Conservation (phyloP, 805 yeast species). For the Ogataea henricii region DNA sequence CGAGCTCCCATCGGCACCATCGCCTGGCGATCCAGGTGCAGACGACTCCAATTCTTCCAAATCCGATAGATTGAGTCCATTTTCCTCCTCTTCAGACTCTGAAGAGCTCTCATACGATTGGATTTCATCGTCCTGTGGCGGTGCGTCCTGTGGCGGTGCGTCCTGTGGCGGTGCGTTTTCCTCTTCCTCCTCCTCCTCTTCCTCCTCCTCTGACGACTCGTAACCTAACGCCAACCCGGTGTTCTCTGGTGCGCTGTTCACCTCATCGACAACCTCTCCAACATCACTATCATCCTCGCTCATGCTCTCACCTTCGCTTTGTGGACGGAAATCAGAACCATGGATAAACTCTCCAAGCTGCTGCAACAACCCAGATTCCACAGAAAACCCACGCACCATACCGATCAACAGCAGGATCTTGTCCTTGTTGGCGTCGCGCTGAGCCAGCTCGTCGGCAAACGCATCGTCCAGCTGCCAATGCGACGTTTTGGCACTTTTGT, state of each 20-base stretch:
- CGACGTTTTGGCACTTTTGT: slow-evolving; percentile 14
- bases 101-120: slow-evolving; percentile 1
- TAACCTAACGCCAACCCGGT: not conserved
- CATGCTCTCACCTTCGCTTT: not conserved
- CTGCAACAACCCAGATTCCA: not conserved
- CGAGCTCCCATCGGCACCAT: slow-evolving; percentile 4
- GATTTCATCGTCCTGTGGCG: too few species aligned
- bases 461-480: slow-evolving; percentile 29
- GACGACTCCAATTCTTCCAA: slow-evolving; percentile 12
- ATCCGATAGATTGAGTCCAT: slow-evolving; percentile 21
- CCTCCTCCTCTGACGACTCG: slow-evolving; percentile 1
- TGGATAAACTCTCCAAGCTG: slow-evolving; percentile 13
- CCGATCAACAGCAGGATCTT: slow-evolving; percentile 20
- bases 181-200: slow-evolving; percentile 1
- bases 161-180: not conserved
- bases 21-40: not conserved
- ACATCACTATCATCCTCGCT: too few species aligned
- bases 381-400: slow-evolving; percentile 18
- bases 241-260: too few species aligned
- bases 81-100: slow-evolving; percentile 10
- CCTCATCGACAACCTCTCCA: too few species aligned
- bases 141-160: not conserved
- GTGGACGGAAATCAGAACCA: too few species aligned
- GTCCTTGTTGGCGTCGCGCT: slow-evolving; percentile 10
- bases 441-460: slow-evolving; percentile 7